Evolutionary conservation across 2,329 filamentous ascomycete species (phyloP).

Genomic region (Penicillium sp.): DNA sequence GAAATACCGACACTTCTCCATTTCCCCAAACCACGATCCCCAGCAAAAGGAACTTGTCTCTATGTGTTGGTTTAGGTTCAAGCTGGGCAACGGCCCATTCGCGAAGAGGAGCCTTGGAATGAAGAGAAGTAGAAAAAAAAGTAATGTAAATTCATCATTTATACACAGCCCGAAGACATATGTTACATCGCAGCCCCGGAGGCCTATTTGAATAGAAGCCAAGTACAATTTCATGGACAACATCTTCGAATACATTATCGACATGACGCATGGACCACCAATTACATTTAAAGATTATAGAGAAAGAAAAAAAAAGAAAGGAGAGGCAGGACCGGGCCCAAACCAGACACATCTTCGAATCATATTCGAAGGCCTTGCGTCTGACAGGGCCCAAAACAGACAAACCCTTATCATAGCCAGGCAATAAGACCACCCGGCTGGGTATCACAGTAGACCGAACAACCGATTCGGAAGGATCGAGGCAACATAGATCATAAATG

Average conservation of each 20-base stretch:
- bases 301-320: slow-evolving; percentile 1
- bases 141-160: neutral
- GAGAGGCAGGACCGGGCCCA: neutral
- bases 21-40: too few relatives aligned
- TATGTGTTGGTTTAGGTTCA: too few relatives aligned
- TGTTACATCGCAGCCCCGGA: neutral
- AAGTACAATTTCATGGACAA: neutral
- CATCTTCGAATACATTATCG: slow-evolving; percentile 1
- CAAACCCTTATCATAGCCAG: slow-evolving; percentile 14
- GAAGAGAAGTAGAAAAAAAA: neutral
- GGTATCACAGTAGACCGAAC: slow-evolving; percentile 26
- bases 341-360: neutral
- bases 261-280: slow-evolving; percentile 3
- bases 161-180: neutral
- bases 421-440: slow-evolving; percentile 5
- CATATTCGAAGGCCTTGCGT: neutral
- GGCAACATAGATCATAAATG: neutral
- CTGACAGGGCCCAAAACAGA: neutral
- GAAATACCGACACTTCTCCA: too few relatives aligned
- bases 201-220: neutral
- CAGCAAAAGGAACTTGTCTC: too few relatives aligned
- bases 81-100: too few relatives aligned
- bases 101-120: neutral
- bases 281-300: slow-evolving; percentile 13
- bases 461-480: slow-evolving; percentile 1